Percentiles rank a stretch among this genome's conserved stretches.
These are phyloP conservation scores for Podospora conica DNA, from an alignment of 495 filamentous ascomycete genomes.

Conservation along the genomic window DNA sequence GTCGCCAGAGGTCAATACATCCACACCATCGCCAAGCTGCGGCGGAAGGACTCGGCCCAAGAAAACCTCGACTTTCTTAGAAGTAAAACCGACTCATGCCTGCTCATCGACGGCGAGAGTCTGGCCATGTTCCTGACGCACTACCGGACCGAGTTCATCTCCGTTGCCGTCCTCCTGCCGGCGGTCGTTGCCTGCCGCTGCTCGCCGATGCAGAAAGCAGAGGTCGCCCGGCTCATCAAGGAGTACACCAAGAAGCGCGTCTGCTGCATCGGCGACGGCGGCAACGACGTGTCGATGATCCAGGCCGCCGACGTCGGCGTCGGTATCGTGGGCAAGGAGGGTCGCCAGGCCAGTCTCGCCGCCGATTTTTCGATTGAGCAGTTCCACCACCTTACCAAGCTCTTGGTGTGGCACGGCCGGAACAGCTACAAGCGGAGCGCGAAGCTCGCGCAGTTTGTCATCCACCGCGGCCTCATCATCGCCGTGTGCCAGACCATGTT, in stretches of 20 bases:
- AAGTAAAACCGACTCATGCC: constrained; percentile 76
- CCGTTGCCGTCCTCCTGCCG: constrained; percentile 78
- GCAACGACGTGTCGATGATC: constrained; percentile 99
- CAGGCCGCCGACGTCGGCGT: constrained; percentile 97
- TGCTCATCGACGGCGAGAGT: constrained; percentile 93
- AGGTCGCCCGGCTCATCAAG: constrained; percentile 85
- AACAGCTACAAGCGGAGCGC: constrained; percentile 95
- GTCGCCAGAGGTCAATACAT: constrained; percentile 95
- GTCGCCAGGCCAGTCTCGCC: constrained; percentile 86
- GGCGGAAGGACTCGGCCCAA: constrained; percentile 69
- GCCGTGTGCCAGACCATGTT: constrained; percentile 95
- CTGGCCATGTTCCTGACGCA: constrained; percentile 74
- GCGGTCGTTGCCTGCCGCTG: constrained; percentile 95
- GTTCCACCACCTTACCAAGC: constrained; percentile 92
- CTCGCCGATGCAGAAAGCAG: constrained; percentile 95
- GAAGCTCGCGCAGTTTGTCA: constrained; percentile 96
- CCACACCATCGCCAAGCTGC: constrained; percentile 82
- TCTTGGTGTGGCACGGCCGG: constrained; percentile 95
- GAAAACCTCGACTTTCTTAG: constrained; percentile 83
- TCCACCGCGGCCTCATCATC: constrained; percentile 94
- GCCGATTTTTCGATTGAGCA: constrained; percentile 95
- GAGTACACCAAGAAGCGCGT: constrained; percentile 87
- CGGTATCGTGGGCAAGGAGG: constrained; percentile 97
- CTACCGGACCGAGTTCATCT: constrained; percentile 79
- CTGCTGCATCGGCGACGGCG: constrained; percentile 94